phyloP scores from a whole-genome alignment of 768 basidiomycete genomes.

The Phaeotremella skinneri region DNA sequence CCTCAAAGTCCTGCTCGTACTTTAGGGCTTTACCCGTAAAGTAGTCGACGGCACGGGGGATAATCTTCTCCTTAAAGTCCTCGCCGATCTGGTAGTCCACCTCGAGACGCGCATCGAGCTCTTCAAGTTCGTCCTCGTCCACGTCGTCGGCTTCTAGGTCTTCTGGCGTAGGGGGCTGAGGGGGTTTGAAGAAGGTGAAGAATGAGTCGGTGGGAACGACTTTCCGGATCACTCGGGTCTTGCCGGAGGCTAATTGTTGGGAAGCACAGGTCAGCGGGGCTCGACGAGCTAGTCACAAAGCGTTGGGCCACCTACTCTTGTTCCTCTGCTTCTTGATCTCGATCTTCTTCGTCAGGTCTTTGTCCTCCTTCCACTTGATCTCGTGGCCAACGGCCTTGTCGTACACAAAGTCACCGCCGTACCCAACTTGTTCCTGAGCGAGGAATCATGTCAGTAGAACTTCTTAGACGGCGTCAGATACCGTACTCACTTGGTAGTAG shows the following conservation, averaged over 20 bases:
- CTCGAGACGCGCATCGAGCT: constrained; percentile 89
- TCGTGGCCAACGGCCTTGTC: constrained; percentile 86
- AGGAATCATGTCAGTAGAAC: background rate
- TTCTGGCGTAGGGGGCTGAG: constrained; percentile 67
- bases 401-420: constrained; percentile 93
- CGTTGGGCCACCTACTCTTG: constrained; percentile 67
- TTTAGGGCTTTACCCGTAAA: constrained; percentile 96
- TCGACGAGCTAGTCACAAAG: background rate
- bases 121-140: constrained; percentile 76
- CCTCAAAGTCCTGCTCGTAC: constrained; percentile 58
- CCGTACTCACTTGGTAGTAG: constrained; percentile 61
- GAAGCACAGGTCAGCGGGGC: background rate
- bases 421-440: constrained; percentile 73
- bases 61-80: constrained; percentile 96
- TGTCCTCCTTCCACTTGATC: constrained; percentile 97
- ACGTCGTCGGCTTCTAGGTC: constrained; percentile 68
- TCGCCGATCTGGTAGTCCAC: constrained; percentile 97
- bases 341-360: constrained; percentile 93
- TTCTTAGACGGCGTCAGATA: constrained; percentile 46
- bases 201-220: constrained; percentile 88
- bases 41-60: constrained; percentile 92
- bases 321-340: constrained; percentile 99
- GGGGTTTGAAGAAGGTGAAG: constrained; percentile 97
- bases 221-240: constrained; percentile 62
- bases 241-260: constrained; percentile 53